phyloP scores from a whole-genome alignment of 306 rosid species.

The Vachellia pachyceras region DNA sequence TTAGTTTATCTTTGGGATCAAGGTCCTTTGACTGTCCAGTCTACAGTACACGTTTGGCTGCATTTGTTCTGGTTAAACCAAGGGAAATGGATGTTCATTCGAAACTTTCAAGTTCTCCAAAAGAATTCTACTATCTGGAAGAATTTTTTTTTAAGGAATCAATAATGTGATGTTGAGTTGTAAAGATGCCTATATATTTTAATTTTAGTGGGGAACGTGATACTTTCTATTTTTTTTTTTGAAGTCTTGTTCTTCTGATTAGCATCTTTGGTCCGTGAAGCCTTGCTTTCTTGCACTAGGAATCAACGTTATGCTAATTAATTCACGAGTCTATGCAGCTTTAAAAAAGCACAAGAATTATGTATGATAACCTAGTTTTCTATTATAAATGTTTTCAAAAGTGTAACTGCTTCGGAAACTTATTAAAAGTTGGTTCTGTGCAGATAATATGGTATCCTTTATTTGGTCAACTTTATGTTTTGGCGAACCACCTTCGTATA shows the following conservation, averaged over 20 bases:
- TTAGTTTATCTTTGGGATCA: background rate
- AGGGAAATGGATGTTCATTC: too few species aligned
- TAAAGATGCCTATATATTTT: background rate
- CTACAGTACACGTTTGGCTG: background rate
- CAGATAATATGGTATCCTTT: conserved; percentile 75
- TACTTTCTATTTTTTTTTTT: background rate
- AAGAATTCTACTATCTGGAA: too few species aligned
- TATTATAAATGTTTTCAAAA: conserved; percentile 22
- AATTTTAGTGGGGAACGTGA: background rate
- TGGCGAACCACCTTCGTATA: conserved; percentile 74
- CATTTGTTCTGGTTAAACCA: background rate
- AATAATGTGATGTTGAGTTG: background rate
- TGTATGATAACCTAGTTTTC: background rate
- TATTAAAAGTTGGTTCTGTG: conserved; percentile 19
- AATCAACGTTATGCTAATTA: background rate
- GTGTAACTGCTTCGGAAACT: conserved; percentile 22
- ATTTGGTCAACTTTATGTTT: conserved; percentile 68
- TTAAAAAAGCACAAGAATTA: background rate
- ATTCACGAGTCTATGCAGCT: background rate
- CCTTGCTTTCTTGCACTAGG: background rate
- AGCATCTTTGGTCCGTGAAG: background rate
- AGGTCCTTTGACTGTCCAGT: background rate
- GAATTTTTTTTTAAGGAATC: background rate
- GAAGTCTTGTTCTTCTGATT: background rate
- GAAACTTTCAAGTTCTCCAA: background rate